Evolutionary conservation across 2,329 filamentous ascomycete genomes (phyloP).

Genomic region (Penicillium sp.): DNA sequence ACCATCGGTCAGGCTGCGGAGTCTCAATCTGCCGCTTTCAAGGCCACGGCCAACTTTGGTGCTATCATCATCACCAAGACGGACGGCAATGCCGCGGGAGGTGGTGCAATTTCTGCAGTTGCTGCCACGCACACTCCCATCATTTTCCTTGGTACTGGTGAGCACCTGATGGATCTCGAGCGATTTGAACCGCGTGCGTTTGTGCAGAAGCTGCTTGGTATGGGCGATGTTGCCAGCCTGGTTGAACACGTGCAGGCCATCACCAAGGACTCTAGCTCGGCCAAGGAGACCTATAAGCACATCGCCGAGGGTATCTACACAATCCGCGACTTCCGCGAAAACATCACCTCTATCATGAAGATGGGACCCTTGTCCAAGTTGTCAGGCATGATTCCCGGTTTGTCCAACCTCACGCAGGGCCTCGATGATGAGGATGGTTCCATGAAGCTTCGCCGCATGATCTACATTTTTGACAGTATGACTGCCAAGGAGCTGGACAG

Average conservation of each 20-base stretch:
- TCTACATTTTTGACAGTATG: slow-evolving; percentile 99
- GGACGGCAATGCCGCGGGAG: slow-evolving; percentile 88
- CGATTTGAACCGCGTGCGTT: slow-evolving; percentile 89
- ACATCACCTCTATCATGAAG: slow-evolving; percentile 98
- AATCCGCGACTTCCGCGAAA: slow-evolving; percentile 86
- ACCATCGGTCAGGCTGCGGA: slow-evolving; percentile 96
- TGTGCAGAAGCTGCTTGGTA: slow-evolving; percentile 86
- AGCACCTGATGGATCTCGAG: slow-evolving; percentile 94
- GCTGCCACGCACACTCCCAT: slow-evolving; percentile 95
- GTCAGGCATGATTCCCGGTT: slow-evolving; percentile 96
- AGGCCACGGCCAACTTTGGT: slow-evolving; percentile 92
- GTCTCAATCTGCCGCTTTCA: slow-evolving; percentile 91
- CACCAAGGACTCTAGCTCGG: slow-evolving; percentile 72
- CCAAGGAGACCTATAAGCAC: slow-evolving; percentile 97
- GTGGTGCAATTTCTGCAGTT: slow-evolving; percentile 95
- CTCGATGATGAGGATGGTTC: slow-evolving; percentile 98
- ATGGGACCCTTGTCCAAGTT: slow-evolving; percentile 98
- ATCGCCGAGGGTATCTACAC: slow-evolving; percentile 96
- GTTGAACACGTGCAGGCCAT: slow-evolving; percentile 95
- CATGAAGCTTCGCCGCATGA: slow-evolving; percentile 91
- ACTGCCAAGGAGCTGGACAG: slow-evolving; percentile 91
- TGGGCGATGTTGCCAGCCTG: slow-evolving; percentile 92
- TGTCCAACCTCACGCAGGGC: slow-evolving; percentile 86
- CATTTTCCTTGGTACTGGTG: slow-evolving; percentile 94
- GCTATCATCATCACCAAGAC: slow-evolving; percentile 99